Evolutionary conservation across 2,329 filamentous ascomycete species (phyloP), one percentile per base, ranked within the genome.

Genomic region (Rhynchosporium secalis): DNA sequence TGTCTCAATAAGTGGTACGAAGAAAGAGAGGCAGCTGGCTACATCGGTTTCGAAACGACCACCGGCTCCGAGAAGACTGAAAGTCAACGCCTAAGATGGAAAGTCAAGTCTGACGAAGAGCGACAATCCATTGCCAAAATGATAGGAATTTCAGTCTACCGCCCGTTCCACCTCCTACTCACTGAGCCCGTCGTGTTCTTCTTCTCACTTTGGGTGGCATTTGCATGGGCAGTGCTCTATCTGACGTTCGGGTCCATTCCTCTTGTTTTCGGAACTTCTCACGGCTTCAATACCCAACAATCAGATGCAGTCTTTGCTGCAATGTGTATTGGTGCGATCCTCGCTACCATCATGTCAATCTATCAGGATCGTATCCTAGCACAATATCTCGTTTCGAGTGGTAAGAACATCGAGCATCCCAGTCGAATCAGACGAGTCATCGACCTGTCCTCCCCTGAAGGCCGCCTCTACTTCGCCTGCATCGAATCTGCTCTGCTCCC

Each of bases 151-250:
- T 95, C 91, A 0, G 76, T 94, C 6, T 86, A 85, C 66, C 84
- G 92, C 0, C 92, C 92, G 0, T 96, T 96, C 74, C 85, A 87
- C 70, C 81, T 93, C 1, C 83, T 93, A 15, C 77, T 88, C 67
- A 92, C 89, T 0, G 90, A 93, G 68, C 87, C 89, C 0, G 87
- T 92, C 9, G 89, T 93, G 13, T 92, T 92, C 76, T 92, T 85
- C 78, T 97, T 97, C 78, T 92, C 89, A 0, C 80, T 96, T 0
- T 97, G 93, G 93, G 88, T 92, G 0, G 83, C 91, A 0, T 97
- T 97, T 74, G 88, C 88, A 26, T 97, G 93, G 93, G 92, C 89
- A 0, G 84, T 96, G 0, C 83, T 97, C 0, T 97, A 96, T 74
- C 79, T 96, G 20, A 91, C 89, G 12, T 94, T 96, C 69, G 85